Base-by-base conservation (phyloP, 805 yeast species). In the Starmerella roubikii region DNA sequence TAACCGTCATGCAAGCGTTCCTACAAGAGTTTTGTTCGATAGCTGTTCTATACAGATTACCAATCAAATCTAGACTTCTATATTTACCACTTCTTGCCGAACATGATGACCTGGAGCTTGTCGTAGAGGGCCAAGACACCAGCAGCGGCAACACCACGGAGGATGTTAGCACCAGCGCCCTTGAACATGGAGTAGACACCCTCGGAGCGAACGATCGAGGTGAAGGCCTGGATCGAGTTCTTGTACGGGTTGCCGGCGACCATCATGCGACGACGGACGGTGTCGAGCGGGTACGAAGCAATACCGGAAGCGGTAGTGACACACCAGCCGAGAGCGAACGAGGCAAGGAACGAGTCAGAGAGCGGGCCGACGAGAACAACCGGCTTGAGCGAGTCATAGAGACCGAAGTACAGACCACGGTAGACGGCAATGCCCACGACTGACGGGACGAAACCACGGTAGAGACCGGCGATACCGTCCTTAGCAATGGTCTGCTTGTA, bases 71-170 rank as follows among this genome's bases (percentile, higher is more conserved):
- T n/a, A n/a, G n/a, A n/a, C n/a, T n/a, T n/a, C n/a, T n/a, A n/a
- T n/a, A n/a, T 38, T 34, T 44, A 46, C 47, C 47, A 46, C 47
- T 83, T 82, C 78, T 82, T 80, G 71, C 94, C 93, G 68, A 83
- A 80, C 57, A 84, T 42, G 74, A 83, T 74, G 68, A 82, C 68
- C 74, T 83, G 94, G 67, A 83, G 71, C 74, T 83, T 88, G 72
- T 84, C 94, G 75, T 84, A 84, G 72, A 83, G 64, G 71, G 94
- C 83, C 68, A 84, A 80, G 61, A 84, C 94, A 80, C 93, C 93
- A 63, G 94, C 94, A 76, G 93, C 93, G 68, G 94, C 94, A 64
- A 84, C 93, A 81, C 94, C 94, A 80, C 94, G 83, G 68, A 84
- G 74, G 75, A 84, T 82, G 85, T 84, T 84, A 67, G 94, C 94